Evolutionary conservation across 306 rosid species (phyloP), one percentile per base, ranked within the genome.

Genomic region (Hippophae gyantsensis): DNA sequence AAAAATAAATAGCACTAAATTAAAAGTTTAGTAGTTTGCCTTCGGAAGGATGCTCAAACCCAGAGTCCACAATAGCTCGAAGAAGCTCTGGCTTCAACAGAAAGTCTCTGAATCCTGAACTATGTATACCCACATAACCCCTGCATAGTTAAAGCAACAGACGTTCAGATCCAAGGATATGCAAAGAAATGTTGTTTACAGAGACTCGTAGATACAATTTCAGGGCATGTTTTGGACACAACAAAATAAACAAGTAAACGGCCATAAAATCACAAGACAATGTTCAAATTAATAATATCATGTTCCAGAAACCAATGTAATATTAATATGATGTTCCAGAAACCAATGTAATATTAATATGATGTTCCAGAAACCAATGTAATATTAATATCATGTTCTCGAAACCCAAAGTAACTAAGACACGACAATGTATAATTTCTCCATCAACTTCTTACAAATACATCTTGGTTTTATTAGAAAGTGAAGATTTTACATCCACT

Each of bases 1-100:
- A 46, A 10, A 9, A 10, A 10, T 46, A 7, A 46, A 7, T 10
- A 9, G 8, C 50, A 46, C 10, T 3, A 3, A 46, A 2, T n/a
- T 41, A 25, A 5, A 50, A 41, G 26, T 66, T 40, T 6, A 26
- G 68, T 41, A 74, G 54, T 27, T 71, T 83, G 82, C 99, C 99
- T 93, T 93, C 99, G 42, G 99, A 93, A 44, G 99, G 99, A 74
- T 93, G 99, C 86, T 93, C 99, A 82, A 93, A 93, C 55, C 99
- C 99, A 0, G 99, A 93, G 77, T 93, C 99, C 54, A 92, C 99
- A 61, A 92, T 92, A 64, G 99, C 94, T 6, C 99, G 95, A 9
- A 92, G 97, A 69, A 92, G 99, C 80, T 92, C 99, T 65, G 99
- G 97, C 84, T 92, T 92, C 67, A 92, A 79, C 57, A 93, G 97